Evolutionary conservation across 2,329 filamentous ascomycete genomes (phyloP), one percentile per base, ranked within the genome.

Genomic region (Ophiostoma sp.): DNA sequence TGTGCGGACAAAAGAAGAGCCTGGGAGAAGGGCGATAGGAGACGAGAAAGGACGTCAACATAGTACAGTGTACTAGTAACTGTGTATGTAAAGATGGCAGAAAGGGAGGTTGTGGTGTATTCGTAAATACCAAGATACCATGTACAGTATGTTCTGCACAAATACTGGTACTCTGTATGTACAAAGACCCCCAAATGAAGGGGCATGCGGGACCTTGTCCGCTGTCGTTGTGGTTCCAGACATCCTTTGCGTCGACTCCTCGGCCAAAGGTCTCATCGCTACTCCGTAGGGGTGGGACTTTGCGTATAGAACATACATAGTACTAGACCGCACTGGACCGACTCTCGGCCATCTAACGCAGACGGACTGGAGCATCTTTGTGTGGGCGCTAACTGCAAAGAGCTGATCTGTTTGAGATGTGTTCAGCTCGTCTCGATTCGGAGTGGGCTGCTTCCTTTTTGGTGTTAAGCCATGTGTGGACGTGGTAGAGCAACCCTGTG

Each of bases 351-450:
- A 39, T 39, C 36, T 27, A n/a, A 27, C 7, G n/a, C 20, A 23
- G 5, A 54, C 20, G 23, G 15, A 44, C 41, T 44, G 41, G 41
- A 17, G 41, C 48, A 23, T 48, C 48, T 7, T 54, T 31, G 27
- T 62, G 57, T 23, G 52, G 23, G 52, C 52, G 52, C 52, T 57
- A 57, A 57, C 52, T 27, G 13, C 23, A 57, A 27, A 27, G 11
- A 27, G 52, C 27, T 33, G 27, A 62, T 33, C 27, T 62, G 57
- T 62, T 33, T 33, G 57, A 62, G 52, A 57, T 57, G 52, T 62
- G 57, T 62, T 62, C 27, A 62, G 57, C 57, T 62, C 52, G 52
- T 27, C 57, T 62, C 57, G 57, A 62, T 62, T 62, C 27, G 52
- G 52, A 27, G 52, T 57, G 52, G 27, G n/a, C n/a, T 57, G 52